Percentiles rank a stretch among this genome's conserved stretches.
Conservation (phyloP, 495 filamentous ascomycete species). For the Immersiella caudata region DNA sequence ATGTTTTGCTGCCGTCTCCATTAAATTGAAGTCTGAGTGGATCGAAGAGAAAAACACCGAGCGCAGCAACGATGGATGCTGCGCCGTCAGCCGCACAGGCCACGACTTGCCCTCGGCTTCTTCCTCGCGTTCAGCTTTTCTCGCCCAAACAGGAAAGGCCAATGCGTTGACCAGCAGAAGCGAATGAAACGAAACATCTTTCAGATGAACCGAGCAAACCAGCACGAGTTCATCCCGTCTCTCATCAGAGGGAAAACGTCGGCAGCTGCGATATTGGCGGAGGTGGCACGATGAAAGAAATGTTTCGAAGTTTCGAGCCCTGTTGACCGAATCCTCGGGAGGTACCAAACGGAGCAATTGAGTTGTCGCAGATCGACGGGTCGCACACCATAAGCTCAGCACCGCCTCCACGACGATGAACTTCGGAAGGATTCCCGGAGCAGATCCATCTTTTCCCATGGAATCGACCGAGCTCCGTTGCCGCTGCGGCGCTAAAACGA, state of each 20-base stretch:
- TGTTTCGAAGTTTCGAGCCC: neutral
- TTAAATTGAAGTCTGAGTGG: neutral
- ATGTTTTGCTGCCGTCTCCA: neutral
- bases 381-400: neutral
- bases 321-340: constrained; percentile 7
- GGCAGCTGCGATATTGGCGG: neutral
- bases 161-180: constrained; percentile 23
- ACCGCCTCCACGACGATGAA: neutral
- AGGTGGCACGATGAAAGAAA: neutral
- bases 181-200: constrained; percentile 25
- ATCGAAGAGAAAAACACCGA: neutral
- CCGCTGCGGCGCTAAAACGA: too few species aligned
- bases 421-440: constrained; percentile 5
- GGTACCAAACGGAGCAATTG: neutral
- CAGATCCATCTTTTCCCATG: constrained; percentile 1
- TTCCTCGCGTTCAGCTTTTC: neutral
- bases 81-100: constrained; percentile 32
- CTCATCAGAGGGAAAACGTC: neutral
- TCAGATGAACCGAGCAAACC: constrained; percentile 13
- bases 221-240: neutral
- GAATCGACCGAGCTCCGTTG: neutral
- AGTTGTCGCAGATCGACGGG: neutral
- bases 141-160: neutral
- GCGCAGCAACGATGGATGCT: neutral
- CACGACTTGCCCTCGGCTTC: constrained; percentile 16